Evolutionary conservation across 2,329 filamentous ascomycete genomes (phyloP), one percentile per base, ranked within the genome.

Genomic region (Cadophora sp.): DNA sequence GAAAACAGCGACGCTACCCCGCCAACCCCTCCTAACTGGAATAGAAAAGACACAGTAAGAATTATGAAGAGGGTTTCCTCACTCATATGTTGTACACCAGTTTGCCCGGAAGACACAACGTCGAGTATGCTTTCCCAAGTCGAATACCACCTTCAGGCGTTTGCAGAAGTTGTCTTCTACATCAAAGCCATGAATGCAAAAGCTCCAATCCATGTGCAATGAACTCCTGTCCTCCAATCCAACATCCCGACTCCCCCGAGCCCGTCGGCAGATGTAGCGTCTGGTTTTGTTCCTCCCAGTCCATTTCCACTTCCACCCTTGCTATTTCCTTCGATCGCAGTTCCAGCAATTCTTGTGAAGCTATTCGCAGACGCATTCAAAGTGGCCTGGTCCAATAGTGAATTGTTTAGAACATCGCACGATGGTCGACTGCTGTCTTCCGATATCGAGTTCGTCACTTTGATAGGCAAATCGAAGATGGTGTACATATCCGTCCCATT

Each of bases 391-490:
- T 80, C 75, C 59, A 87, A 76, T 33, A 88, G 71, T 27, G 82
- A 79, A 74, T 88, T 89, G 68, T 83, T 79, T 50, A 88, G 73
- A 1, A 74, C 73, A 63, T 84, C 83, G 72, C 87, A 89, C 20
- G 79, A 78, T 1, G 81, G 79, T n/a, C 83, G 80, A 66, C 77
- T 73, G 24, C 77, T 77, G 22, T 75, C 73, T 39, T 78, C 75
- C 9, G 80, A 75, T 70, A 92, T 91, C 47, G 80, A 81, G 76
- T 92, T 92, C 6, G 89, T 90, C 45, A 92, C 85, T 3, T 84
- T 83, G 71, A 92, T 89, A 20, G 90, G 90, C 14, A 92, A 79
- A 71, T 92, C 88, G 72, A 91, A 91, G 63, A 92, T 85, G 9
- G 89, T 91, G 76, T 92, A 92, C 72, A 87, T 83, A 56, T 90